These are phyloP conservation scores for Schizosaccharomyces octosporus DNA, from an alignment of 805 yeast species.

Conservation along the genomic window DNA sequence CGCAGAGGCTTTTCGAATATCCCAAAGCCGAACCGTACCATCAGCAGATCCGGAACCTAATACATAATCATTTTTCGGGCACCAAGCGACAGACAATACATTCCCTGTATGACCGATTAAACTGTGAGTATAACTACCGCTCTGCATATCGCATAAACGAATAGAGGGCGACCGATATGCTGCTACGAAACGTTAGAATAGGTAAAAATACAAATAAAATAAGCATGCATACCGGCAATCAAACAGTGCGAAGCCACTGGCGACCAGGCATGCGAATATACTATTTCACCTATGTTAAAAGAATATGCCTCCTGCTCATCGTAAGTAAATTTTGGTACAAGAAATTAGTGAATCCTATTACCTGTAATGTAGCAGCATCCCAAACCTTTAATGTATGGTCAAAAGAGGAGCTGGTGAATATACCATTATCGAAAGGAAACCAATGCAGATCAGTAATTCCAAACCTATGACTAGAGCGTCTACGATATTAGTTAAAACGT, in stretches of 20 bases:
- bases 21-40: slow-evolving; percentile 72
- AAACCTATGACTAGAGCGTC: slow-evolving; percentile 27
- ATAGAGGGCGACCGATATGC: slow-evolving; percentile 23
- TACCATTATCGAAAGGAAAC: slow-evolving; percentile 78
- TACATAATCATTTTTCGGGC: slow-evolving; percentile 34
- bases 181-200: background rate
- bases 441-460: slow-evolving; percentile 56
- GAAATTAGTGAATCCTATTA: slow-evolving; percentile 6
- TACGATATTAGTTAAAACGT: background rate
- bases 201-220: background rate
- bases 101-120: slow-evolving; percentile 35
- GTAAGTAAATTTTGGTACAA: background rate
- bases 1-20: slow-evolving; percentile 41
- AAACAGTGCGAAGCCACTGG: slow-evolving; percentile 19
- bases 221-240: slow-evolving; percentile 19
- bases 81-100: slow-evolving; percentile 44
- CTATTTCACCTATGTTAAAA: slow-evolving; percentile 34
- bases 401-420: slow-evolving; percentile 62
- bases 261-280: slow-evolving; percentile 45
- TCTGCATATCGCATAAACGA: slow-evolving; percentile 35
- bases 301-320: slow-evolving; percentile 23
- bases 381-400: slow-evolving; percentile 56
- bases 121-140: slow-evolving; percentile 50
- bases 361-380: slow-evolving; percentile 47
- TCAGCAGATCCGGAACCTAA: slow-evolving; percentile 62